Conservation (phyloP, 495 filamentous ascomycete genomes). For the Physcia stellaris region DNA sequence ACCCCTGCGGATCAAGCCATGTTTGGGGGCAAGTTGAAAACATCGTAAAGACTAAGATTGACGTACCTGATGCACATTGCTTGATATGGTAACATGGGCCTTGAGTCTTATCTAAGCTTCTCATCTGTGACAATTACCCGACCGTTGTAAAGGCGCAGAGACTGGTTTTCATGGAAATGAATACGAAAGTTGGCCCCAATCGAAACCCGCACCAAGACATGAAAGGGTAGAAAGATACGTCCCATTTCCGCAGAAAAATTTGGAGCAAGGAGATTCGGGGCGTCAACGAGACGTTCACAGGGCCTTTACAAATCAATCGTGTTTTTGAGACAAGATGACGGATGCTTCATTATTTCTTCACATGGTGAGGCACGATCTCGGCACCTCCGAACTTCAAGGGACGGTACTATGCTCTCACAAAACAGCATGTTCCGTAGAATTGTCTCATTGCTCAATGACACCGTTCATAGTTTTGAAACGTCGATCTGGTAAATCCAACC, state of each 20-base stretch:
- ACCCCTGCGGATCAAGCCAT: neutral
- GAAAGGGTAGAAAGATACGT: neutral
- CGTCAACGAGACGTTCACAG: too few species aligned
- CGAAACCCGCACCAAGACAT: neutral
- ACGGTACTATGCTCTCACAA: neutral
- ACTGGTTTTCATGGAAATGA: neutral
- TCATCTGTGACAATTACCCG: neutral
- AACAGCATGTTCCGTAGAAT: neutral
- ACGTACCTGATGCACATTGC: conserved; percentile 20
- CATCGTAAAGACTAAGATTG: conserved; percentile 24
- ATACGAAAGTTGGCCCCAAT: neutral
- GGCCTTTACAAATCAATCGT: too few species aligned
- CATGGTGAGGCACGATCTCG: too few species aligned
- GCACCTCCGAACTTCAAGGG: too few species aligned
- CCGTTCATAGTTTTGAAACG: neutral
- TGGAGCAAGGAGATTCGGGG: too few species aligned
- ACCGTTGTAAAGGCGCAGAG: neutral
- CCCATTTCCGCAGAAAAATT: neutral
- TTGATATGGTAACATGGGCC: neutral
- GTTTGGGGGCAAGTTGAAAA: neutral
- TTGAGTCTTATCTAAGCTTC: neutral
- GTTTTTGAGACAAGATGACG: too few species aligned
- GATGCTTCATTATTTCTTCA: too few species aligned
- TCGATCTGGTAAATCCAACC: neutral
- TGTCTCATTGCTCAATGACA: neutral